Evolutionary conservation across 176 grass and related monocot genomes (phyloP).

Genomic region (Pontederia paniculata): DNA sequence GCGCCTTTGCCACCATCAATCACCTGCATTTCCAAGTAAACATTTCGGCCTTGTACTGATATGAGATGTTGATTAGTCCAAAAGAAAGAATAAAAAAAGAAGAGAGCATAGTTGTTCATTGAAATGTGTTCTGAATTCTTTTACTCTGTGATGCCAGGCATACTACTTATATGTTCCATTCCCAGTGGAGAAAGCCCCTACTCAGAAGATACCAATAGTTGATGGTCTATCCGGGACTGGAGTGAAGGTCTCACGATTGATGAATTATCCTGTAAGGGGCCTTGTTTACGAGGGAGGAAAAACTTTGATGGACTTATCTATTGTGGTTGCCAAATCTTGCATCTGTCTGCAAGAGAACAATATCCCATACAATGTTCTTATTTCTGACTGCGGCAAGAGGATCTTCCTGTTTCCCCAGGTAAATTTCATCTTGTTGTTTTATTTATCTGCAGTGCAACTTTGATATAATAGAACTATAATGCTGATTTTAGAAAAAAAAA

Average conservation of each 20-base stretch:
- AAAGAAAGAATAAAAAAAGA: background rate
- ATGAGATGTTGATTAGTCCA: background rate
- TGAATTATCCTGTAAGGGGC: constrained; percentile 45
- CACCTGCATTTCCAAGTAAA: constrained; percentile 93
- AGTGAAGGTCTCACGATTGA: constrained; percentile 59
- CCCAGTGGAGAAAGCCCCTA: constrained; percentile 80
- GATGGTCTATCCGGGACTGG: constrained; percentile 31
- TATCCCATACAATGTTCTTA: constrained; percentile 13
- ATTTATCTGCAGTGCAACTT: background rate
- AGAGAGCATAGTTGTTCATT: background rate
- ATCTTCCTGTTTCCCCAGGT: constrained; percentile 13
- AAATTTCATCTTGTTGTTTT: background rate
- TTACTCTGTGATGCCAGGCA: constrained; percentile 34
- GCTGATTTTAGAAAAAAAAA: too few species aligned
- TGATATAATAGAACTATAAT: too few species aligned
- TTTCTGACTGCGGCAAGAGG: constrained; percentile 3
- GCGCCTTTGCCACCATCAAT: constrained; percentile 88
- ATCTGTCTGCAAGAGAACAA: constrained; percentile 8
- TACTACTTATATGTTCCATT: constrained; percentile 71
- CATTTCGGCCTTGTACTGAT: background rate
- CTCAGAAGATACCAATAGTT: constrained; percentile 44
- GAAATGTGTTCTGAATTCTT: constrained; percentile 1
- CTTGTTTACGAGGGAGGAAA: constrained; percentile 6
- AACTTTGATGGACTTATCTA: constrained; percentile 1
- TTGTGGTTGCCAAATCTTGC: constrained; percentile 4